A percentile compares a stretch with the other conserved stretches of the same genome.
phyloP scores from a whole-genome alignment of 169 alveolate species.

The Plasmodium yoelii region DNA sequence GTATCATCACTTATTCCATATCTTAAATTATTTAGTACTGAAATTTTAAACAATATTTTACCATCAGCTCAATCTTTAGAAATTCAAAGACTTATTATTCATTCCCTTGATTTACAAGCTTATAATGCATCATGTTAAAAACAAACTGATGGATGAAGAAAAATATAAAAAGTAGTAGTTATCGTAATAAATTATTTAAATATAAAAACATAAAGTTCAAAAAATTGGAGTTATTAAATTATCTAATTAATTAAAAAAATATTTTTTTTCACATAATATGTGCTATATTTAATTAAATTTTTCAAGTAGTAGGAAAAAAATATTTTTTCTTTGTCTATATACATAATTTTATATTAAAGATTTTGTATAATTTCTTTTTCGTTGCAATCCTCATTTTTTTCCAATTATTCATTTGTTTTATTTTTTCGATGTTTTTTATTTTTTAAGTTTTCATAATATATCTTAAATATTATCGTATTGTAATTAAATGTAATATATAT shows the following conservation, averaged over 20 bases:
- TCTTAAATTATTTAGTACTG: conserved; percentile 71
- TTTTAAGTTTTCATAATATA: too few species aligned
- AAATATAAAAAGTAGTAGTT: neutral
- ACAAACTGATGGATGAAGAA: neutral
- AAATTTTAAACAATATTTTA: conserved; percentile 62
- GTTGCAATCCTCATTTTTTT: too few species aligned
- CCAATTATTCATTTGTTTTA: too few species aligned
- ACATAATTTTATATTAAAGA: too few species aligned
- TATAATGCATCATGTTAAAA: conserved; percentile 41
- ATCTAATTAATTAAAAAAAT: neutral
- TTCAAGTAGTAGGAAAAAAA: too few species aligned
- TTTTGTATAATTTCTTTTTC: too few species aligned
- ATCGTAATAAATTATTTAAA: neutral
- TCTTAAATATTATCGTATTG: too few species aligned
- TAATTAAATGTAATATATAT: too few species aligned
- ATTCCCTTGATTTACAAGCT: conserved; percentile 71
- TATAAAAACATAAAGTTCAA: neutral
- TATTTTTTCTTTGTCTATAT: too few species aligned
- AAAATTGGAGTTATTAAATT: neutral
- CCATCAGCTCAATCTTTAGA: conserved; percentile 78
- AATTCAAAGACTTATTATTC: conserved; percentile 62
- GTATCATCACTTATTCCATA: conserved; percentile 68
- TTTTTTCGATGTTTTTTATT: too few species aligned
- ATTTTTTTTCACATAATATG: too few species aligned
- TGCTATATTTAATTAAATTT: too few species aligned